Evolutionary conservation across 2,329 filamentous ascomycete genomes (phyloP), one percentile per base, ranked within the genome.

Genomic region (Colletotrichum musicola): DNA sequence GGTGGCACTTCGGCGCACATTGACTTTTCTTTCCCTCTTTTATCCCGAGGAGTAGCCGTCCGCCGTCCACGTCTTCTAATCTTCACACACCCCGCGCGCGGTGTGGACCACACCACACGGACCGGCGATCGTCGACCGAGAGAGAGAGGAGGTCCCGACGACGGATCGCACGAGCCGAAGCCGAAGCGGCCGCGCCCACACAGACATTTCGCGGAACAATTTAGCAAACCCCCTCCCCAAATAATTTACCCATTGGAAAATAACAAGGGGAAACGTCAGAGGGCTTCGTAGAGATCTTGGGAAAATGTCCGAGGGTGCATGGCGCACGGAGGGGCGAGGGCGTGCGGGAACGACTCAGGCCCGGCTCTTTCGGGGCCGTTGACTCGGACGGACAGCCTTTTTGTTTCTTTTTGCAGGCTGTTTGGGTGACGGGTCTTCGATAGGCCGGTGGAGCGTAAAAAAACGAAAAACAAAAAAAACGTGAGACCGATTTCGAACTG

Each of bases 61-160:
- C 30, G 20, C 20, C 30, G 30, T 35, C 30, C 10, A 25, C 22
- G 22, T 25, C 30, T 35, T 35, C 30, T 10, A 10, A 10, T 10
- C 10, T 10, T 35, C 30, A 35, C 30, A 35, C 30, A 35, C 30
- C 9, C 30, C 30, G 7, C 30, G 30, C 30, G 7, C 30, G 30
- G 27, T 30, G 44, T 46, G 44, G 18, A 14, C 44, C 18, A 22
- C 16, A 6, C 27, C 56, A 25, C 64, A 66, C 59, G 59, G 64
- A 51, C 62, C 59, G 62, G 56, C 56, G 64, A 63, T 67, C 56
- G 64, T 49, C 63, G 49, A 58, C 40, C 25, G 40, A 38, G 18
- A 40, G 10, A n/a, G 16, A 35, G 10, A 35, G 12, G 59, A 22
- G 49, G 58, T 40, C 59, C 49, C 59, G 35, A 44, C 59, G 20